Base-by-base conservation (phyloP, 2,329 filamentous ascomycete species). In the Pochonia chlamydosporia region DNA sequence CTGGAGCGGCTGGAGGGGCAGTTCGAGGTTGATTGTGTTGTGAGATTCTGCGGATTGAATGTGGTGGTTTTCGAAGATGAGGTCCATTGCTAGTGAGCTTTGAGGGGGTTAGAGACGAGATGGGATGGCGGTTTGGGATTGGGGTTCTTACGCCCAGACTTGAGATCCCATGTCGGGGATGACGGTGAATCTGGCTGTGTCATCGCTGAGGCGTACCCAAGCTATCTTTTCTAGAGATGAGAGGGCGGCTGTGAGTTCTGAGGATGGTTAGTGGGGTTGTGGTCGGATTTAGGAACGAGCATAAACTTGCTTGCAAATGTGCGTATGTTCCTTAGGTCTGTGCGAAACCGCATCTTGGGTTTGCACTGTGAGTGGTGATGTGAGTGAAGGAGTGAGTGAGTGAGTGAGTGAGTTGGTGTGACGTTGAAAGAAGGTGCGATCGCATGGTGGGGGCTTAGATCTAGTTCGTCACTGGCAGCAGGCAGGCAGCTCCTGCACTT, bases 11-110 rank as follows among this genome's bases (percentile, higher is more conserved):
- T 81, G 79, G n/a, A 97, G 82, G 23, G 93, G 90, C 1, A 99
- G 81, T 70, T 99, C 93, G 53, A 99, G 84, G 68, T 99, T 96
- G 70, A 99, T 96, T 45, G 90, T 88, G 68, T 96, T 96, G 65
- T 82, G 76, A 33, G 74, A 73, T 41, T 90, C 85, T 43, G 87
- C 87, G 43, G 91, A 96, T 64, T 96, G 86, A 56, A 97, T 84
- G 46, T 82, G 81, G 71, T 95, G 96, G 55, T 76, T 74, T 62
- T 90, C 79, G 66, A 99, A 97, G 59, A 99, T 89, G 56, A 89
- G 84, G 61, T 95, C 88, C 76, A 87, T 79, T 21, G 72, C 69
- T 23, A 84, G 69, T 40, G 76, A 79, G 36, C 79, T 82, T 52
- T 9, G 7, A 20, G 36, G 39, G 35, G 16, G 8, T 28, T 20